A percentile compares a stretch with the other conserved stretches of the same genome.
Evolutionary conservation across 2,329 filamentous ascomycete species (phyloP).

Genomic region (Aspergillus awamori): DNA sequence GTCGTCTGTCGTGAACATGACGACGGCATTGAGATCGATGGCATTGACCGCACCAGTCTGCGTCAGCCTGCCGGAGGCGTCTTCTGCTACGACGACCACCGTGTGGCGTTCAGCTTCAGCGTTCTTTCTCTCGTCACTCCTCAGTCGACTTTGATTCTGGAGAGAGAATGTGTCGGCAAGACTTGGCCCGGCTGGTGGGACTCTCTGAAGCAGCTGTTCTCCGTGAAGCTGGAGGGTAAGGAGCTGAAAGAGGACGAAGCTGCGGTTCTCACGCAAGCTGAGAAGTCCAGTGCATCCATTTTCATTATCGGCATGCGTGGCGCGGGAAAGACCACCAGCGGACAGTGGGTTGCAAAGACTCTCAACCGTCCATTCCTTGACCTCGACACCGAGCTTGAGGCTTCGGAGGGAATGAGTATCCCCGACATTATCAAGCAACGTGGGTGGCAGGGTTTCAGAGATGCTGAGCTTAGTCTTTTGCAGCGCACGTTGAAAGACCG

Average conservation of each 20-base stretch:
- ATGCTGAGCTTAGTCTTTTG: constrained; percentile 74
- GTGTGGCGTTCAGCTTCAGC: constrained; percentile 97
- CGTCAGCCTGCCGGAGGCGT: constrained; percentile 67
- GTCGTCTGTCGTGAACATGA: constrained; percentile 84
- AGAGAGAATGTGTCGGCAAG: constrained; percentile 92
- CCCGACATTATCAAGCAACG: constrained; percentile 77
- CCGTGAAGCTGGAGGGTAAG: constrained; percentile 73
- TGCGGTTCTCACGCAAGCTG: constrained; percentile 41
- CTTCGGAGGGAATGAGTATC: constrained; percentile 71
- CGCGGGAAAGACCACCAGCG: constrained; percentile 93
- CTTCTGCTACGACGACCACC: constrained; percentile 95
- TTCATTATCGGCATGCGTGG: constrained; percentile 98
- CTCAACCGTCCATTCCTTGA: constrained; percentile 80
- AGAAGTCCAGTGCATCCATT: constrained; percentile 64
- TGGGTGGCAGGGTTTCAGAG: constrained; percentile 89
- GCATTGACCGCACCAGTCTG: constrained; percentile 55
- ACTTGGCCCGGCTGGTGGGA: constrained; percentile 99
- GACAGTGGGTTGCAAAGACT: constrained; percentile 77
- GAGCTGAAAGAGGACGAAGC: constrained; percentile 55
- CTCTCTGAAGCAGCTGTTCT: constrained; percentile 75
- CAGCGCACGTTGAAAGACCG: constrained; percentile 74
- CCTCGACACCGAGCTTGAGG: constrained; percentile 84
- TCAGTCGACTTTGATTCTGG: constrained; percentile 73
- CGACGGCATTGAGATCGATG: constrained; percentile 79
- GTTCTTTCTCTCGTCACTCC: constrained; percentile 77